Conservation (phyloP, 208 protist species). For the Wallacemonas sp. region DNA sequence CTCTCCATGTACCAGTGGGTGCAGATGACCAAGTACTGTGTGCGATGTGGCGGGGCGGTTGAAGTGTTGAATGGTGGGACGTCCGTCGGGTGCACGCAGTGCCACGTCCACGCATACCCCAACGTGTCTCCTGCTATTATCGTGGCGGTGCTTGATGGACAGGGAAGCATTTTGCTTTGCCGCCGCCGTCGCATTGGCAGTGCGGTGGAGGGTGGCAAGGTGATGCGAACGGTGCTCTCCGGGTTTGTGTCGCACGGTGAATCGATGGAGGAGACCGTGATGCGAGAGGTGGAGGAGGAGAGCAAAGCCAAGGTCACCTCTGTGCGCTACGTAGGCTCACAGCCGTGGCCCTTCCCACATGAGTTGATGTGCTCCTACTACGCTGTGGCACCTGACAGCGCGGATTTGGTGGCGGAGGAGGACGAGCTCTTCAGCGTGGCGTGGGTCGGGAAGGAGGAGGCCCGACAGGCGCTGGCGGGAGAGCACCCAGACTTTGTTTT, state of each 20-base stretch:
- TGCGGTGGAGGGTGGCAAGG: no score
- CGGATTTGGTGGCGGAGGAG: conserved; percentile 26
- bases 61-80: conserved; percentile 21
- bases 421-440: conserved; percentile 41
- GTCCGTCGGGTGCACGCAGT: conserved; percentile 23
- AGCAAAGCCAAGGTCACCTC: conserved; percentile 34
- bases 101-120: conserved; percentile 34
- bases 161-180: conserved; percentile 47
- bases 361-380: conserved; percentile 65
- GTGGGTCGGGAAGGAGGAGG: conserved; percentile 56
- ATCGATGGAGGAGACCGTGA: conserved; percentile 51
- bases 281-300: conserved; percentile 63
- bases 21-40: conserved; percentile 26
- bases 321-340: conserved; percentile 54
- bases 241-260: conserved; percentile 54
- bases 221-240: conserved; percentile 53
- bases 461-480: conserved; percentile 32
- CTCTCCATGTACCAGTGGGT: conserved; percentile 34
- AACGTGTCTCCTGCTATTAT: conserved; percentile 48
- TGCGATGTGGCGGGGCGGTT: conserved; percentile 28
- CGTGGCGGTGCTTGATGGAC: conserved; percentile 50
- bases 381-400: conserved; percentile 29
- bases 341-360: conserved; percentile 51
- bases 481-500: conserved; percentile 31
- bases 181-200: conserved; percentile 23